Evolutionary conservation across 148 eudicot genomes (phyloP).

Genomic region (Fagopyrum esculentum): DNA sequence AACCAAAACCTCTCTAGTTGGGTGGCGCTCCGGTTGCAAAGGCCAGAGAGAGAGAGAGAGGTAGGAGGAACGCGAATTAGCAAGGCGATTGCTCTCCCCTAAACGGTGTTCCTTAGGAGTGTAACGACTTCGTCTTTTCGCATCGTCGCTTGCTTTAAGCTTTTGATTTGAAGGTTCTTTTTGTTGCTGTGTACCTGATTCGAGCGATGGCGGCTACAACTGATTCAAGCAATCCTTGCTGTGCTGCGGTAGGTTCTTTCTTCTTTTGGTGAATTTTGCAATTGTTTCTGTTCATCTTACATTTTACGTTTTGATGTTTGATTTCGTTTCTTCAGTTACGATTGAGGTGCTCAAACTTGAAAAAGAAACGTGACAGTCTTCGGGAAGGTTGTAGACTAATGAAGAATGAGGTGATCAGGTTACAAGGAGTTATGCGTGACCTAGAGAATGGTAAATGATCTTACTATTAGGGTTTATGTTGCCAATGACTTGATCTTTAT

Average conservation of each 20-base stretch:
- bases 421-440: constrained; percentile 28
- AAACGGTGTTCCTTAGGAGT: not conserved
- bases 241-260: constrained; percentile 27
- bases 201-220: constrained; percentile 24
- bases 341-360: constrained; percentile 22
- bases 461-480: no score
- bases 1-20: no score
- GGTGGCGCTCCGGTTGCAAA: no score
- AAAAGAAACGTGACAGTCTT: constrained; percentile 27
- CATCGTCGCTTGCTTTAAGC: not conserved
- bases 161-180: not conserved
- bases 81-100: not conserved
- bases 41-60: no score
- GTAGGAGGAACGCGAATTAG: not conserved
- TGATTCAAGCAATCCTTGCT: constrained; percentile 33
- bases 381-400: constrained; percentile 32
- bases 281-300: not conserved
- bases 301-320: not conserved
- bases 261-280: not conserved
- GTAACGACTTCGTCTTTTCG: not conserved
- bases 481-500: no score
- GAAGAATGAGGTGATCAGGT: constrained; percentile 20
- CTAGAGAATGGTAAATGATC: constrained; percentile 39
- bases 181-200: not conserved
- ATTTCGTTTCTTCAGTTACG: constrained; percentile 21